These are phyloP conservation scores for Auriscalpium orientale DNA, from an alignment of 768 basidiomycete genomes.

Conservation along the genomic window DNA sequence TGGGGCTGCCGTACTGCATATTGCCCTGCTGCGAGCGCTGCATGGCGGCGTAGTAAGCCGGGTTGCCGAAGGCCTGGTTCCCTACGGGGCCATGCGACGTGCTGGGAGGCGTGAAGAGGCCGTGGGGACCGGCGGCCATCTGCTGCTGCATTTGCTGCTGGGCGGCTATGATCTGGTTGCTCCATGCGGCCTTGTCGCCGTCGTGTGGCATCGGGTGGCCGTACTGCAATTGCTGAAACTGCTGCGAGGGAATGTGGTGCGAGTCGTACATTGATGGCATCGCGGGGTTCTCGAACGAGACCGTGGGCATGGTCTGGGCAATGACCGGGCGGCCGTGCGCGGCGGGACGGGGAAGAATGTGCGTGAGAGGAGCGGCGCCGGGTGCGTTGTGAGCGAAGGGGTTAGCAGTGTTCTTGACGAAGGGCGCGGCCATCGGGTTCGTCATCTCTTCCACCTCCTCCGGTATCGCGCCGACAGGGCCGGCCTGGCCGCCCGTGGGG, in stretches of 20 bases:
- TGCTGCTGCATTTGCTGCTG: slow-evolving; percentile 13
- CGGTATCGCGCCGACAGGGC: slow-evolving; percentile 13
- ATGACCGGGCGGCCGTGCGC: slow-evolving; percentile 35
- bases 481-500: slow-evolving; percentile 7
- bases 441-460: slow-evolving; percentile 16
- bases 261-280: slow-evolving; percentile 39
- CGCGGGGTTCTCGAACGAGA: slow-evolving; percentile 47
- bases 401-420: slow-evolving; percentile 26
- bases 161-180: slow-evolving; percentile 9
- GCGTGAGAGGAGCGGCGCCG: slow-evolving; percentile 8
- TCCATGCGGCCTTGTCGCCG: slow-evolving; percentile 25
- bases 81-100: slow-evolving; percentile 3
- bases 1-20: slow-evolving; percentile 22
- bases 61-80: slow-evolving; percentile 17
- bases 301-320: slow-evolving; percentile 33
- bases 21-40: slow-evolving; percentile 25
- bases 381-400: slow-evolving; percentile 28
- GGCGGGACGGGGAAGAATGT: slow-evolving; percentile 22
- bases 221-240: slow-evolving; percentile 20
- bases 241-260: slow-evolving; percentile 23
- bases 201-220: slow-evolving; percentile 17
- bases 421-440: slow-evolving; percentile 23
- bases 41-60: slow-evolving; percentile 17
- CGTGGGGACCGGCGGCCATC: not conserved
- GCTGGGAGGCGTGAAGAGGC: slow-evolving; percentile 11